phyloP scores from a whole-genome alignment of 2,329 filamentous ascomycete genomes.

The Biscogniauxia sp. region DNA sequence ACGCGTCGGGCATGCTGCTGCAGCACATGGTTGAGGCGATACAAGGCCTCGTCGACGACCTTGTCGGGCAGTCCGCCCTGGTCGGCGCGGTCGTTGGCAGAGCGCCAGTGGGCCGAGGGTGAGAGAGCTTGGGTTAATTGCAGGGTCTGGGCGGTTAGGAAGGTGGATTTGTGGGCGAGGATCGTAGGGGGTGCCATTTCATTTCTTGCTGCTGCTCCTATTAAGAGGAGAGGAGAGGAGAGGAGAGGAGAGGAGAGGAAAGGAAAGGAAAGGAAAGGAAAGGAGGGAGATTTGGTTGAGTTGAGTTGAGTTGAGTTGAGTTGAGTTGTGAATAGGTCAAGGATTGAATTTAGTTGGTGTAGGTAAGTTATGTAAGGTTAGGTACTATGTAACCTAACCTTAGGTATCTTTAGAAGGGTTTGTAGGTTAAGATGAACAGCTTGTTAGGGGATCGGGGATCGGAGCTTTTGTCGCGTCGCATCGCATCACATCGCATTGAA shows the following conservation, averaged over 20 bases:
- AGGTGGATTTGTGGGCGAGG: constrained; percentile 61
- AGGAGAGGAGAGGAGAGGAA: neutral
- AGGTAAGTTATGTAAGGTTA: no score
- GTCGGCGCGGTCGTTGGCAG: constrained; percentile 43
- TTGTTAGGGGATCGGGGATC: no score
- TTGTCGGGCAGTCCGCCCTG: constrained; percentile 42
- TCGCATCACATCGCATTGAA: neutral
- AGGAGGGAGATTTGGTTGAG: no score
- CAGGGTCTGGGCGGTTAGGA: constrained; percentile 61
- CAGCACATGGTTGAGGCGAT: constrained; percentile 59
- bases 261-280: neutral
- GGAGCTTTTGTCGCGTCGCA: no score
- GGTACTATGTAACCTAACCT: no score
- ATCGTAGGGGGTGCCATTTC: constrained; percentile 50
- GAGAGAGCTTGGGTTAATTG: constrained; percentile 58
- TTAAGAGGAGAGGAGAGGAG: neutral
- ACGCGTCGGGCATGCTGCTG: constrained; percentile 64
- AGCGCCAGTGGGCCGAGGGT: constrained; percentile 54
- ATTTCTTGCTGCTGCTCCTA: constrained; percentile 23
- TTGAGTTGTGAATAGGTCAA: no score
- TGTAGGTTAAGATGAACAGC: no score
- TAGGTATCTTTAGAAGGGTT: no score
- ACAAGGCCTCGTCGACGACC: constrained; percentile 55
- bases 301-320: no score
- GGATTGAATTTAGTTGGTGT: no score